Evolutionary conservation across 2,329 filamentous ascomycete genomes (phyloP).

Genomic region (Graphiopsis chlorocephala): DNA sequence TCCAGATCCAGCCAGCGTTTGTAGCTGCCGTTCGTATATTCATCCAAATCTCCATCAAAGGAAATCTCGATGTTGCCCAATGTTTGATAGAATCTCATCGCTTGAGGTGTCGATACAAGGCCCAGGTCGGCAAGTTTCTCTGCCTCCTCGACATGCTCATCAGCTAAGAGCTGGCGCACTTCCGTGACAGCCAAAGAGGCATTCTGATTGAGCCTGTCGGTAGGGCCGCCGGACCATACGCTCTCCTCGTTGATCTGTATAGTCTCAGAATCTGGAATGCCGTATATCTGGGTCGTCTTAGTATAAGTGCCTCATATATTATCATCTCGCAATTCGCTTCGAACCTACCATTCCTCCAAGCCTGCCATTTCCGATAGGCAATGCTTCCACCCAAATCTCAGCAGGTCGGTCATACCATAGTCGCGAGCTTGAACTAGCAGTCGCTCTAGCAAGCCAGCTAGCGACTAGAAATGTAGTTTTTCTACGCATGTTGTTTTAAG

Average conservation of each 20-base stretch:
- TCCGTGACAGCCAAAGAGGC: slow-evolving; percentile 2
- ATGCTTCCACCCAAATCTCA: slow-evolving; percentile 6
- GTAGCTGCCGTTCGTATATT: slow-evolving; percentile 6
- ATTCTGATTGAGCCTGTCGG: slow-evolving; percentile 8
- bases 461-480: not conserved
- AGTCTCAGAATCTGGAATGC: not conserved
- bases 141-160: slow-evolving; percentile 7
- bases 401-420: slow-evolving; percentile 12
- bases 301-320: not conserved
- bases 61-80: slow-evolving; percentile 10
- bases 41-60: slow-evolving; percentile 8
- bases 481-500: not conserved
- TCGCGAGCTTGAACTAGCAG: not conserved
- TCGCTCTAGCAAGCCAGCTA: not conserved
- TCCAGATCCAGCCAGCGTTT: slow-evolving; percentile 13
- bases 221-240: slow-evolving; percentile 12
- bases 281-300: not conserved
- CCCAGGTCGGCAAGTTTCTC: slow-evolving; percentile 10
- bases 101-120: slow-evolving; percentile 7
- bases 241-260: slow-evolving; percentile 13
- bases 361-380: slow-evolving; percentile 9
- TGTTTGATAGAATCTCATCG: slow-evolving; percentile 6
- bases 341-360: not conserved
- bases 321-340: not conserved
- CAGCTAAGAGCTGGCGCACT: not conserved